These are phyloP conservation scores for Boletus reticuloceps DNA, from an alignment of 768 basidiomycete species.

Conservation along the genomic window DNA sequence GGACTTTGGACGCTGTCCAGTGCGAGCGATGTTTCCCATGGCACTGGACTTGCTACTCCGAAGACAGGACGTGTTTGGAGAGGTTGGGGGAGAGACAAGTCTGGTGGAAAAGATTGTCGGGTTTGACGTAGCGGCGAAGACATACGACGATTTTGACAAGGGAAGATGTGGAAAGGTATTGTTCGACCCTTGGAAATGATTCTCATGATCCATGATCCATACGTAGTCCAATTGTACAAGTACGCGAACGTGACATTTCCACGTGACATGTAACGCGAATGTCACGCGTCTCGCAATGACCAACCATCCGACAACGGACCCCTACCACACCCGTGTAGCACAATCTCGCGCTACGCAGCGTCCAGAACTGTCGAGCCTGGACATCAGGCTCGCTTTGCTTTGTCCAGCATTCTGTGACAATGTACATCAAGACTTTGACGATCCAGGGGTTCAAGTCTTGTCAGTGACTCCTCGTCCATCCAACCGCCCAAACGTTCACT, in stretches of 20 bases:
- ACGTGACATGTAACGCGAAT: constrained; percentile 24
- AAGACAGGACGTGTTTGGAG: constrained; percentile 72
- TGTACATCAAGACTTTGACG: constrained; percentile 88
- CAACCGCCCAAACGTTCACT: background rate
- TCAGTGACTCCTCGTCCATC: constrained; percentile 32
- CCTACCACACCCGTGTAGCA: background rate
- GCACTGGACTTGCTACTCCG: constrained; percentile 69
- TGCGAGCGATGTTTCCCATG: constrained; percentile 70
- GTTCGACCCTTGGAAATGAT: constrained; percentile 67
- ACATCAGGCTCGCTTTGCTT: background rate
- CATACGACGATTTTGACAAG: constrained; percentile 68
- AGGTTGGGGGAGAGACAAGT: constrained; percentile 57
- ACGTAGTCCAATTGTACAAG: background rate
- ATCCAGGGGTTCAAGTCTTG: constrained; percentile 99
- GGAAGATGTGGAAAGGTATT: constrained; percentile 72
- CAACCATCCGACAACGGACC: background rate
- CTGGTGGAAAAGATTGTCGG: constrained; percentile 68
- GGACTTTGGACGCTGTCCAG: constrained; percentile 81
- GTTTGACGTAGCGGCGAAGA: constrained; percentile 53
- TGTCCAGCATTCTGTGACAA: constrained; percentile 22
- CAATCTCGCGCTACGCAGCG: background rate
- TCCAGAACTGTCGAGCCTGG: background rate
- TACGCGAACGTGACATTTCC: constrained; percentile 16
- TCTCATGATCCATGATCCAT: background rate
- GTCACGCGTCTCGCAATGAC: constrained; percentile 2